Evolutionary conservation across 2,329 filamentous ascomycete genomes (phyloP), one percentile per base, ranked within the genome.

Genomic region (Pseudocercospora musae): DNA sequence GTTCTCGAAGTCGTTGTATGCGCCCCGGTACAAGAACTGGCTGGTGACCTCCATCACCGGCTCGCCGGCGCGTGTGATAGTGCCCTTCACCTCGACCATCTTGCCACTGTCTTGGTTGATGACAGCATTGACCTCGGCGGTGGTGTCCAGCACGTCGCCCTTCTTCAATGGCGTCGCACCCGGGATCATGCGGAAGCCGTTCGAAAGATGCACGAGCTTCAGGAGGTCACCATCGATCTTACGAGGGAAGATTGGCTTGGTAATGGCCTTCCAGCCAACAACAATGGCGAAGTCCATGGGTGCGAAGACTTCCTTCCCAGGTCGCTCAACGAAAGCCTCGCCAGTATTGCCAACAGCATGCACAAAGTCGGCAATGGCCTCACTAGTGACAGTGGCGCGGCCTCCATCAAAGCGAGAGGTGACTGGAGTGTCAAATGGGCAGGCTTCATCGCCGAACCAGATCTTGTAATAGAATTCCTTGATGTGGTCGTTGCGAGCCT

Each of bases 1-100:
- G 80, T 96, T 99, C 80, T 97, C 90, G 71, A 87, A 99, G 77
- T 99, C 96, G 60, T 85, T 90, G 80, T 99, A 99, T 29, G 84
- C 84, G 60, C 95, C 95, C 55, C 96, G 89, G 83, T 99, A 99
- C 72, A 99, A 78, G 85, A 99, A 99, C 78, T 99, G 95, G 66
- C 92, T 97, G 11, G 93, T 98, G 27, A 99, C 95, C 75, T 99
- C 92, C 95, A 99, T 99, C 66, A 99, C 92, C 5, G 92, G 84
- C 76, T 90, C 78, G 25, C 89, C 89, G 58, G 93, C 87, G 48
- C 95, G 89, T 58, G 85, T 89, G 72, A 99, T 96, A 5, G 95
- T 99, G 66, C 95, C 95, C 73, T 93, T 97, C n/a, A 99, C 94
- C 79, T 99, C 96, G 18, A 99, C 96, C 93, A 99, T 97, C 84